These are phyloP conservation scores for Penicillium maclennaniae DNA, from an alignment of 495 filamentous ascomycete genomes.

Conservation along the genomic window DNA sequence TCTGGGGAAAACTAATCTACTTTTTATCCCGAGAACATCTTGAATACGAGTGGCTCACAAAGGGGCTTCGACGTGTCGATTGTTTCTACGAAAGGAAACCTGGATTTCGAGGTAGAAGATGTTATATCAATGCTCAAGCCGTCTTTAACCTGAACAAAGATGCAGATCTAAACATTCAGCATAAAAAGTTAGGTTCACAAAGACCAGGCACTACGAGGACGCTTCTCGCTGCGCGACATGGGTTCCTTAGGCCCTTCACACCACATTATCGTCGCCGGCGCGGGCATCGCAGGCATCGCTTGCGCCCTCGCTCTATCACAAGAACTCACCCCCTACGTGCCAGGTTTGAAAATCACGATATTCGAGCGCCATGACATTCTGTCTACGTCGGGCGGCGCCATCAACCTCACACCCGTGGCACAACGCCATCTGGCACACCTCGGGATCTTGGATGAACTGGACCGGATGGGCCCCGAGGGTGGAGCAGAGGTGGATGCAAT, in stretches of 20 bases:
- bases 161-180: not conserved
- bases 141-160: not conserved
- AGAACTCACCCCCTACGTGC: slow-evolving; percentile 41
- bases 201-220: too few relatives aligned
- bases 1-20: not conserved
- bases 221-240: slow-evolving; percentile 3
- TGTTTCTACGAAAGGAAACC: not conserved
- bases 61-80: not conserved
- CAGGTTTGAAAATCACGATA: slow-evolving; percentile 47
- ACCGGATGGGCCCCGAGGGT: slow-evolving; percentile 38
- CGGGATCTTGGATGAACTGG: slow-evolving; percentile 46
- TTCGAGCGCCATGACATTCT: slow-evolving; percentile 55
- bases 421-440: slow-evolving; percentile 55
- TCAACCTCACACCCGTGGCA: slow-evolving; percentile 61
- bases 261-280: slow-evolving; percentile 50
- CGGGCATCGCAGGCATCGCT: slow-evolving; percentile 54
- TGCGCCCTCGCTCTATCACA: slow-evolving; percentile 50
- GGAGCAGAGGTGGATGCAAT: slow-evolving; percentile 52
- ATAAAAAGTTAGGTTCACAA: not conserved
- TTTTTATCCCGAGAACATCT: not conserved
- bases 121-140: not conserved
- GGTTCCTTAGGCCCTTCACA: slow-evolving; percentile 20
- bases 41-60: not conserved
- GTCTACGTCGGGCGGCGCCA: slow-evolving; percentile 56
- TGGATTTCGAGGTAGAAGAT: not conserved